Base-by-base conservation (phyloP, 495 filamentous ascomycete species). In the Daldinia childiae region DNA sequence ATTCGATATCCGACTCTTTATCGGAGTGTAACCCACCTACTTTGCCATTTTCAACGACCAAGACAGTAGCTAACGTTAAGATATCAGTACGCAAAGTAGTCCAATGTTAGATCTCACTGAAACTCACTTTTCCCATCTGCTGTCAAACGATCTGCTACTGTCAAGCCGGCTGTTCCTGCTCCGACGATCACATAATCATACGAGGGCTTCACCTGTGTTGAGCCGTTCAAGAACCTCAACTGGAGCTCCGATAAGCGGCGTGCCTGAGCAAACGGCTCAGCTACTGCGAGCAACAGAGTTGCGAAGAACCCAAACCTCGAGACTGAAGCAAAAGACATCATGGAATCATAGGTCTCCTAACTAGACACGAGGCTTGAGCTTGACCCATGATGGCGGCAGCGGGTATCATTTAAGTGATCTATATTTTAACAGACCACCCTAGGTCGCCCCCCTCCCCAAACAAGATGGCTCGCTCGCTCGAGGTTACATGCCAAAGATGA, bases 31-130 rank as follows among this genome's bases (percentile, higher is more conserved):
- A 29, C 75, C 39, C 26, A 77, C 75, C 75, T 41, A 77, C 21
- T 43, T 77, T 62, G 15, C 87, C 87, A 58, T 86, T 85, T 72
- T 89, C 87, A 7, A 88, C 77, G 7, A 89, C 81, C 1, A 83
- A 78, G 15, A 88, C 83, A 6, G 75, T 82, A 41, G 81, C 72
- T 68, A 24, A 24, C 2, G 14, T 21, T 9, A 21, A 36, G 0
- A 43, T 15, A 54, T 68, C 8, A 64, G 30, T 57, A 57, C 34
- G 34, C 11, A 36, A 34, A 30, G 34, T 51, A 58, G 14, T 41
- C 41, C 17, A 32, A 36, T 7, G 12, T 61, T 19, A 6, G 36
- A 19, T 7, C 41, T 38, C 14, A 17, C 32, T n/a, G 11, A 2
- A 6, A 41, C 65, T 69, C 26, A 73, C 70, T 65, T 51, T 82